Conservation (phyloP, 176 grass and related monocot species). For the Melocanna baccifera region DNA sequence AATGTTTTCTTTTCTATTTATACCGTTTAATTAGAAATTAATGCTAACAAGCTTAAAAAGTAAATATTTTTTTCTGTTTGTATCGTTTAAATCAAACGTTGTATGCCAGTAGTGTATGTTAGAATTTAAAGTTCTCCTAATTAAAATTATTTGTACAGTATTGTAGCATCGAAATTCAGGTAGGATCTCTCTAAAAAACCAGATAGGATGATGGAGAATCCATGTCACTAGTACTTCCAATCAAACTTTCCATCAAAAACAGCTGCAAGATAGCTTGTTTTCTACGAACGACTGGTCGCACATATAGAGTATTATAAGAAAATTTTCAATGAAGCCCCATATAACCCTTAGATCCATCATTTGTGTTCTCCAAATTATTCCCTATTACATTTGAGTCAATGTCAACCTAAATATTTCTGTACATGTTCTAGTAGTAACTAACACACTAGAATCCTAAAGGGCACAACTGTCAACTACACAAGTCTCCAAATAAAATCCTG, state of each 20-base stretch:
- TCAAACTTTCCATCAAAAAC: not conserved
- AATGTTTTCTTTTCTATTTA: not conserved
- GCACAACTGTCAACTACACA: constrained; percentile 6
- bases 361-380: constrained; percentile 18
- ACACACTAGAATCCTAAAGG: not conserved
- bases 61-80: not conserved
- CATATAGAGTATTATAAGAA: not conserved
- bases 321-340: not conserved
- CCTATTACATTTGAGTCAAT: not conserved
- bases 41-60: too few relatives aligned
- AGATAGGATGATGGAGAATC: not conserved
- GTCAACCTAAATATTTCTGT: constrained; percentile 16
- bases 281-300: not conserved
- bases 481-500: not conserved
- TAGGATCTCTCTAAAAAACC: not conserved
- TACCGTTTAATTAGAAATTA: not conserved
- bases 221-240: not conserved
- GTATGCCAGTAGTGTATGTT: not conserved
- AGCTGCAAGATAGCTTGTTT: constrained; percentile 28
- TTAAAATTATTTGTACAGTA: not conserved
- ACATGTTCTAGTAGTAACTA: not conserved
- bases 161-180: not conserved
- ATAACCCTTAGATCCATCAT: not conserved
- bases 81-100: not conserved
- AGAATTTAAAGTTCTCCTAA: not conserved